Percentiles rank a stretch among this genome's conserved stretches.
phyloP scores from a whole-genome alignment of 768 basidiomycete species.

The Arthromyces matolae region DNA sequence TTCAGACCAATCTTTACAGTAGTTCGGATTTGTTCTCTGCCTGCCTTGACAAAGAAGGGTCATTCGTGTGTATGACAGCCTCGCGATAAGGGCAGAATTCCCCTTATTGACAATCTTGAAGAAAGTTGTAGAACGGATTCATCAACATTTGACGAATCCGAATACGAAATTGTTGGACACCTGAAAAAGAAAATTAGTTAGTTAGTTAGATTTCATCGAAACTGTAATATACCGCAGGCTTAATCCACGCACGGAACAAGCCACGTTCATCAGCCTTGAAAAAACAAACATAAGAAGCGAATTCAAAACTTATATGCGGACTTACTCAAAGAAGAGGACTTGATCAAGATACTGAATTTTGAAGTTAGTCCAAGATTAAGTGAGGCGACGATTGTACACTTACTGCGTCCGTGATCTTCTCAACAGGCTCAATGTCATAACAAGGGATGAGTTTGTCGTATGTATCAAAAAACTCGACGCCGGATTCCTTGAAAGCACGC shows the following conservation, averaged over 20 bases:
- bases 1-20: slow-evolving; percentile 99
- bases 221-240: slow-evolving; percentile 75
- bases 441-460: slow-evolving; percentile 98
- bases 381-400: slow-evolving; percentile 24
- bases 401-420: slow-evolving; percentile 98
- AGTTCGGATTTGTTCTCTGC: slow-evolving; percentile 99
- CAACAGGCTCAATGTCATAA: slow-evolving; percentile 98
- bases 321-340: slow-evolving; percentile 93
- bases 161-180: slow-evolving; percentile 96
- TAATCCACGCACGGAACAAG: slow-evolving; percentile 98
- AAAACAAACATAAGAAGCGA: slow-evolving; percentile 5
- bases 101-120: slow-evolving; percentile 99
- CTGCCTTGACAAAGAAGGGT: slow-evolving; percentile 95
- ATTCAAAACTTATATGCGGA: not conserved
- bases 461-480: slow-evolving; percentile 96
- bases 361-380: slow-evolving; percentile 10
- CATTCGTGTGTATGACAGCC: slow-evolving; percentile 95
- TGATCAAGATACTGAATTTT: slow-evolving; percentile 83
- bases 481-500: slow-evolving; percentile 97
- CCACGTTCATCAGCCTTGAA: slow-evolving; percentile 88
- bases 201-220: no score
- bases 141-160: slow-evolving; percentile 94
- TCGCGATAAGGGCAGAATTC: slow-evolving; percentile 97
- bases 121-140: slow-evolving; percentile 98
- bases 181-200: slow-evolving; percentile 32